Evolutionary conservation across 1,139 yeast genomes (phyloP).

Genomic region (Yamadazyma blattariae): DNA sequence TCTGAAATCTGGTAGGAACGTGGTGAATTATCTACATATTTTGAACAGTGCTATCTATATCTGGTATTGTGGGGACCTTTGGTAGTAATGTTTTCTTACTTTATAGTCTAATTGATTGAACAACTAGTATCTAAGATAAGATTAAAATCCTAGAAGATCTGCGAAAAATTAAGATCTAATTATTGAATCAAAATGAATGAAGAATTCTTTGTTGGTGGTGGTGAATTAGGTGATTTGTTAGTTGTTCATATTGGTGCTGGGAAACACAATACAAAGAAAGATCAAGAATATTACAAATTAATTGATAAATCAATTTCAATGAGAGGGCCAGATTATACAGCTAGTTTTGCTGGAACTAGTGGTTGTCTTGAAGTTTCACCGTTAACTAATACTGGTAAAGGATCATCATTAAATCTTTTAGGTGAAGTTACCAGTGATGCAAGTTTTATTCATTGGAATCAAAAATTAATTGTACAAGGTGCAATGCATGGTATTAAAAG

Average conservation of each 20-base stretch:
- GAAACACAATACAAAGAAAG: slow-evolving; percentile 21
- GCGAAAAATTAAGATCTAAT: no score
- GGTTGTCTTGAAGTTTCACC: slow-evolving; percentile 40
- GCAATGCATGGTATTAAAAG: slow-evolving; percentile 23
- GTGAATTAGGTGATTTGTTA: slow-evolving; percentile 3
- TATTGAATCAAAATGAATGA: no score
- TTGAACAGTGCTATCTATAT: no score
- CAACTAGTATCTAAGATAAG: no score
- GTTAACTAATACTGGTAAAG: slow-evolving; percentile 56
- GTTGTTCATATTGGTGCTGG: slow-evolving; percentile 45
- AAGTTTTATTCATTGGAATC: slow-evolving; percentile 21
- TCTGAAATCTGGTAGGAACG: no score
- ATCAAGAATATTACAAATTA: slow-evolving; percentile 19
- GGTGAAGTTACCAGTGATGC: slow-evolving; percentile 58
- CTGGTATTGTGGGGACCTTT: no score
- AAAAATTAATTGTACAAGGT: slow-evolving; percentile 14
- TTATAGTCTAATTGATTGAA: no score
- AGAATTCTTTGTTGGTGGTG: background rate
- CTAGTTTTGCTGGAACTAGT: slow-evolving; percentile 16
- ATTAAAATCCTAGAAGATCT: no score
- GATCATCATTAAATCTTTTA: slow-evolving; percentile 46
- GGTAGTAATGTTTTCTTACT: no score
- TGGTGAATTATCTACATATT: no score
- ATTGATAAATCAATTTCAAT: slow-evolving; percentile 19
- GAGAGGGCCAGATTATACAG: slow-evolving; percentile 4